Base-by-base conservation (phyloP, 2,329 filamentous ascomycete genomes). In the Sclerotinia minor region DNA sequence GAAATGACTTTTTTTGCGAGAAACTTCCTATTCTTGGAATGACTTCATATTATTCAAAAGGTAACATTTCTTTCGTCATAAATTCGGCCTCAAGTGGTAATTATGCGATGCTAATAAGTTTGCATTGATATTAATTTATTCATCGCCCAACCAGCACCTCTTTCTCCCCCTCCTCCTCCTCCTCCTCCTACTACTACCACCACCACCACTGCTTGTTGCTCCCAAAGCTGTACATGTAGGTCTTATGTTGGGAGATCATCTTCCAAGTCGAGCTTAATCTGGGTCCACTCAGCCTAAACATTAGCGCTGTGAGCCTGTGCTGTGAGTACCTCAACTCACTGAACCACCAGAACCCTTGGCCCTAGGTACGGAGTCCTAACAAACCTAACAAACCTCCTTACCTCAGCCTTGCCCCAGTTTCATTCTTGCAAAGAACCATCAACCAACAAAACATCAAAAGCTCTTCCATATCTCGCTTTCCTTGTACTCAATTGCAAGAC, bases 201-300 rank as follows among this genome's bases (percentile, higher is more conserved):
- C n/a, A n/a, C n/a, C n/a, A n/a, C n/a, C n/a, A n/a, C n/a, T n/a
- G n/a, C n/a, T 45, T 3, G 9, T 1, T 47, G 21, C 6, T n/a
- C 26, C 29, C 15, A 45, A 29, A 29, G 17, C 8, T 9, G 8
- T 29, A 29, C 29, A 5, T 3, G 29, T n/a, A 19, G 47, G 19
- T 38, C 35, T 59, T n/a, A 9, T 11, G 38, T 29, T 49, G 21
- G 44, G 54, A 38, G 45, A 29, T 61, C 59, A 49, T 61, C 59
- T 61, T 50, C 59, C 41, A 29, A 61, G 59, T 45, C 59, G 29
- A 61, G 59, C 59, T 50, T 61, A 26, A 38, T 57, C 54, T 60
- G 45, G 59, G 45, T 61, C 59, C 59, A 49, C 59, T 61, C 59
- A 61, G 59, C 59, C 59, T 61, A 50, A 26, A 61, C 19, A 61